Base-by-base conservation (phyloP, 2,329 filamentous ascomycete genomes). In the Arthrobotrys sphaeroides region DNA sequence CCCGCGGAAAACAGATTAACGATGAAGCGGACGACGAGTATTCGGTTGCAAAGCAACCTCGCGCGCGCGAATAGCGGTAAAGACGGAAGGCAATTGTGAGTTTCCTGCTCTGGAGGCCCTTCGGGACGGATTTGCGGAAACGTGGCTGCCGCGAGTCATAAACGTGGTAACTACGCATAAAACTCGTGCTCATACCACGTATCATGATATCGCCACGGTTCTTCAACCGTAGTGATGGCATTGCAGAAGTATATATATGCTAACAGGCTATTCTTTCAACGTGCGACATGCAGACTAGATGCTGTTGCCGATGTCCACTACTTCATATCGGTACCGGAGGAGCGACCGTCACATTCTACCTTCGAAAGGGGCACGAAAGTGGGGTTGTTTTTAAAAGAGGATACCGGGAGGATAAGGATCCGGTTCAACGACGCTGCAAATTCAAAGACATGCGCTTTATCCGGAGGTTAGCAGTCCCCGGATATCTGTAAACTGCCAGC, bases 21-120 rank as follows among this genome's bases (percentile, higher is more conserved):
- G 20, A 68, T 67, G 43, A 67, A 59, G 38, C 62, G 65, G 42
- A 40, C 64, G 20, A 51, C 64, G 40, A 65, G 72, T 18, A 53
- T 75, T 33, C 18, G 72, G 38, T 38, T 75, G 57, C 64, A 75
- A 36, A 75, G 72, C 64, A 75, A 75, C 57, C 55, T 75, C 64
- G 45, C 72, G 26, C 72, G 72, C 38, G 72, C 72, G 33, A 75
- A 75, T 38, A 75, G 72, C 59, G 72, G 72, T 42, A 75, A 75
- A 60, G 72, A 75, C 16, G 72, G 72, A 16, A 42, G 72, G 28
- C 72, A 75, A 53, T 49, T 75, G 72, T 75, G 42, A 49, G 72
- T 74, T 62, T 33, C 12, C 10, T 24, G 22, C 18, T 16, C 45
- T 42, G 42, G 16, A 40, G 13, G 9, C n/a, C 28, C 2, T 40